phyloP scores from a whole-genome alignment of 345 rosid genomes.

The Laguncularia racemosa region DNA sequence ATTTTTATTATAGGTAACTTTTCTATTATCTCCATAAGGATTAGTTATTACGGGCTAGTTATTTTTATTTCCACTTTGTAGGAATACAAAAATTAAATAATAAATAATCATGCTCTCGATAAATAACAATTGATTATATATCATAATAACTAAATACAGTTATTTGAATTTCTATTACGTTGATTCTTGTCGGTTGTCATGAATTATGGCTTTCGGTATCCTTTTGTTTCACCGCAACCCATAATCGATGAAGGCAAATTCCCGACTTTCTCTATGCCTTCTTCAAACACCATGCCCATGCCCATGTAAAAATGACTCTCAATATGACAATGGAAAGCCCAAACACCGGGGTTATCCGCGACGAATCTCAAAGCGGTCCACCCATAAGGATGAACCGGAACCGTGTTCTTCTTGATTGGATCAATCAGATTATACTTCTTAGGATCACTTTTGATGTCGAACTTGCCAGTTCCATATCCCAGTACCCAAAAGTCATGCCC shows the following conservation, averaged over 20 bases:
- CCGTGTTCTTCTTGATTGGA: slow-evolving; percentile 79
- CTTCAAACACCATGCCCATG: slow-evolving; percentile 57
- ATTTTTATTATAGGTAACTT: too few species aligned
- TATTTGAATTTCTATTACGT: too few species aligned
- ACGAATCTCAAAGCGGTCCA: slow-evolving; percentile 69
- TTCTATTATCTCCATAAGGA: too few species aligned
- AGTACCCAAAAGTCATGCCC: slow-evolving; percentile 89
- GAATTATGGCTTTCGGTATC: slow-evolving; percentile 1
- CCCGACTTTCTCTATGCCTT: slow-evolving; percentile 40
- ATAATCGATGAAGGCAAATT: slow-evolving; percentile 46
- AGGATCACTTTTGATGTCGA: slow-evolving; percentile 32
- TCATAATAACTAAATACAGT: too few species aligned
- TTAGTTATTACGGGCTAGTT: too few species aligned
- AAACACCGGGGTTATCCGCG: slow-evolving; percentile 62
- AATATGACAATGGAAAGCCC: slow-evolving; percentile 75
- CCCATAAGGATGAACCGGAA: slow-evolving; percentile 56
- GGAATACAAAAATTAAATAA: too few species aligned
- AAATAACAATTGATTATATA: too few species aligned
- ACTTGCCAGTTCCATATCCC: slow-evolving; percentile 59
- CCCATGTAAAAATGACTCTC: slow-evolving; percentile 72
- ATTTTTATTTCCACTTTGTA: too few species aligned
- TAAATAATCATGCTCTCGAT: too few species aligned
- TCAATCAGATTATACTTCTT: slow-evolving; percentile 42
- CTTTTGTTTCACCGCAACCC: slow-evolving; percentile 42
- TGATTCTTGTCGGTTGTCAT: too few species aligned